These are phyloP conservation scores for Phoma sp. DNA, from an alignment of 2,329 filamentous ascomycete genomes.

Conservation along the genomic window DNA sequence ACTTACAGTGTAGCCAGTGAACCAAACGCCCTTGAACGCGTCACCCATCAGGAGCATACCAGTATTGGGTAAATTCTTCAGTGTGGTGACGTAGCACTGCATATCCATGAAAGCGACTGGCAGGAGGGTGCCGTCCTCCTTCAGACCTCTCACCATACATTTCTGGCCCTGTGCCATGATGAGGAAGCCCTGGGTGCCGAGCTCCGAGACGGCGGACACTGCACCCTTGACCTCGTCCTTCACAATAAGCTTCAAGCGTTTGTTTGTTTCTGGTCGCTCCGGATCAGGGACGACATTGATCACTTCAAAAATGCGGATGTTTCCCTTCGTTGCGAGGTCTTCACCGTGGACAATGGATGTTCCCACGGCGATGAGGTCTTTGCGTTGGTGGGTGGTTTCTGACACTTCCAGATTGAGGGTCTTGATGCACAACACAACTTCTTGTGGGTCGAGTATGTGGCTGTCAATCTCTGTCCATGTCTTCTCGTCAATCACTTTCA, in stretches of 20 bases:
- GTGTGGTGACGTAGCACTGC: slow-evolving; percentile 88
- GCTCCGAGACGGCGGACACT: slow-evolving; percentile 83
- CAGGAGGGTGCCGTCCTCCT: slow-evolving; percentile 90
- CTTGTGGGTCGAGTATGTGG: slow-evolving; percentile 74
- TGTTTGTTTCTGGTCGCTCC: slow-evolving; percentile 82
- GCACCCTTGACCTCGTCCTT: slow-evolving; percentile 93
- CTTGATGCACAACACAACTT: slow-evolving; percentile 82
- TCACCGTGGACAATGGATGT: slow-evolving; percentile 88
- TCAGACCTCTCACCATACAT: slow-evolving; percentile 93
- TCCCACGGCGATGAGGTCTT: slow-evolving; percentile 82
- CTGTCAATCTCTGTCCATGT: slow-evolving; percentile 82
- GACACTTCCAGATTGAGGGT: slow-evolving; percentile 87
- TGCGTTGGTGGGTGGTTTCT: slow-evolving; percentile 86
- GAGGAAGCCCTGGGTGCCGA: slow-evolving; percentile 87
- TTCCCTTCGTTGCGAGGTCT: slow-evolving; percentile 84
- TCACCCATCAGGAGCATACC: slow-evolving; percentile 89
- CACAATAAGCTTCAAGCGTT: slow-evolving; percentile 82
- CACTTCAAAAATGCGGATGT: slow-evolving; percentile 89
- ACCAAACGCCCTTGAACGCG: slow-evolving; percentile 93
- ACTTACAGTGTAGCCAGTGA: slow-evolving; percentile 83
- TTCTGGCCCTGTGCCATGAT: slow-evolving; percentile 94
- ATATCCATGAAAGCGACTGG: slow-evolving; percentile 98
- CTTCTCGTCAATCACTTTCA: slow-evolving; percentile 80
- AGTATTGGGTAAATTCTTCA: slow-evolving; percentile 82
- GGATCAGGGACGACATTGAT: slow-evolving; percentile 91